Evolutionary conservation across 2,329 filamentous ascomycete genomes (phyloP), one percentile per base, ranked within the genome.

Genomic region (Cladosporium austrohemisphaericum): DNA sequence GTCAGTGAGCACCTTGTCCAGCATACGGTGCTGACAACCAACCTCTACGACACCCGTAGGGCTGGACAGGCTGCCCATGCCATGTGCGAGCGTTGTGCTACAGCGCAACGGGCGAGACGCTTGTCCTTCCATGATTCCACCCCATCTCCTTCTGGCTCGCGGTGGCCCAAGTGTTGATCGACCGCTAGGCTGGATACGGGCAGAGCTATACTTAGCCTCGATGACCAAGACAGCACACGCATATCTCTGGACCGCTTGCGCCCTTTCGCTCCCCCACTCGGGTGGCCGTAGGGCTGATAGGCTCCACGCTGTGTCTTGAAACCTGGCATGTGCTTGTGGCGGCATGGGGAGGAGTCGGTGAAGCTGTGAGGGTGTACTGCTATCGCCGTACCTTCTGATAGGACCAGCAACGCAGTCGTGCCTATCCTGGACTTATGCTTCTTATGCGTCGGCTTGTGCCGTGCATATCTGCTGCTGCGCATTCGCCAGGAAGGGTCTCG

Each of bases 81-180:
- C 33, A 47, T 47, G 44, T 47, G 44, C 23, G 44, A 47, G 44
- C 44, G 44, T 47, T 47, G 44, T 47, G 25, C 44, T 37, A 47
- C 32, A 33, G 20, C 33, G 33, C 25, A 31, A 26, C 32, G 31
- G 33, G 44, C 38, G 13, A 47, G 44, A 47, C 44, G 44, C 33
- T 38, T 47, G 33, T 47, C 33, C 33, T 18, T 38, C 32, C 33
- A n/a, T n/a, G n/a, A n/a, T n/a, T n/a, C n/a, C n/a, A n/a, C n/a
- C n/a, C n/a, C n/a, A n/a, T n/a, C n/a, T 22, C 32, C 20, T 19
- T 18, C 38, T 11, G 18, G 25, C 33, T n/a, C n/a, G n/a, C n/a
- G n/a, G n/a, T n/a, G n/a, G n/a, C n/a, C n/a, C n/a, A n/a, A n/a
- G n/a, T n/a, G n/a, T n/a, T 25, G 44, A 47, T 47, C 44, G 33